Base-by-base conservation (phyloP, 495 filamentous ascomycete genomes). In the Ramalina peruviana region DNA sequence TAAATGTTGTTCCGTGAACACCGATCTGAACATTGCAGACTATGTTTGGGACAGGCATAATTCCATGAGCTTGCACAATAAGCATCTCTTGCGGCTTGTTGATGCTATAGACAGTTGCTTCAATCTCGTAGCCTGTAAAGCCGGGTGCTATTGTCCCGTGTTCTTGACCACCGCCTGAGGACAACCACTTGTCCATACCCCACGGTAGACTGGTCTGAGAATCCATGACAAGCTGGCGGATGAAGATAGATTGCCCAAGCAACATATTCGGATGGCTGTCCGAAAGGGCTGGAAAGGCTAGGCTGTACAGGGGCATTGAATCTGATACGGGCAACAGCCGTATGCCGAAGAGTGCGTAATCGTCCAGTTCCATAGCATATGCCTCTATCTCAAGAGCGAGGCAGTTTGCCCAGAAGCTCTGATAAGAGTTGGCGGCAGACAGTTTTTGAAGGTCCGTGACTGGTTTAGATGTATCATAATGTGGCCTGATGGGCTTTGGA, bases 311-410 rank as follows among this genome's bases (percentile, higher is more conserved):
- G 16, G 52, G 30, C 19, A 43, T 50, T 41, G 25, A 25, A 30
- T 15, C 40, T 16, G 33, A 30, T 1, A 45, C 33, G 10, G 49
- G 26, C 16, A 39, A 17, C 15, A 56, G 40, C 1, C 11, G 44
- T 12, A 45, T 45, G 13, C 46, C 40, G 17, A 56, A 56, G 11
- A 56, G 45, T 26, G 52, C 54, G 27, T 56, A 50, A 6, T 50
- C 48, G 16, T 41, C 30, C 2, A 49, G 20, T 19, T 49, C 50
- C 19, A 44, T 41, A 13, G 40, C 37, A 13, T 53, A 50, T 11
- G 54, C 54, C 13, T 56, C 54, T 25, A 53, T 33, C 19, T 56
- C 54, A 21, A 56, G 45, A 6, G 49, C 21, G 23, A 56, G 30
- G 36, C 44, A 52, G 36, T 53, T 46, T 20, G 30, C 30, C 30